Percentiles rank a stretch among this genome's conserved stretches.
Conservation (phyloP, 108 stramenopile species). For the Skeletonema tropicum region DNA sequence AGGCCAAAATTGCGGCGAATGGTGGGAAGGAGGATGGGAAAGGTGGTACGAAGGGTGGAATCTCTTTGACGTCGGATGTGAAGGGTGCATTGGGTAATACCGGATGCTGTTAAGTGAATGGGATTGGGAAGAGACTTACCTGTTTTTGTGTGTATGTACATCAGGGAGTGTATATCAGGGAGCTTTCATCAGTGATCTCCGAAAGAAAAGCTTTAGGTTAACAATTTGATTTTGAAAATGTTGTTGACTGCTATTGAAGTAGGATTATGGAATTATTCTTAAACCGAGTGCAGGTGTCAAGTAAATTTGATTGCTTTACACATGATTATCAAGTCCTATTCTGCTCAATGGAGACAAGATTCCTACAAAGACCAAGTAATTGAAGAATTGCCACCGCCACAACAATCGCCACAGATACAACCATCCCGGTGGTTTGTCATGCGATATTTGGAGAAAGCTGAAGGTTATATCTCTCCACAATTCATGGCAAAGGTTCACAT, state of each 20-base stretch:
- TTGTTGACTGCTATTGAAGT: neutral
- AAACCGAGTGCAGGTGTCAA: neutral
- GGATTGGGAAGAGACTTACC: conserved; percentile 16
- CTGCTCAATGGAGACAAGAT: conserved; percentile 35
- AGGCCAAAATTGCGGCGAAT: conserved; percentile 50
- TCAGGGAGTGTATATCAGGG: no score
- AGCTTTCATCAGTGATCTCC: neutral
- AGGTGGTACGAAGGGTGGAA: conserved; percentile 43
- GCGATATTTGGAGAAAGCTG: conserved; percentile 58
- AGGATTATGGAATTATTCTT: neutral
- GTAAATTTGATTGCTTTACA: neutral
- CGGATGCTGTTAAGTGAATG: conserved; percentile 12
- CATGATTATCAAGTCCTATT: neutral
- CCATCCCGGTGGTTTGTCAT: conserved; percentile 47
- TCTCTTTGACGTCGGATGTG: conserved; percentile 65
- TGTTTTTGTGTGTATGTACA: neutral
- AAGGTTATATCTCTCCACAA: conserved; percentile 75
- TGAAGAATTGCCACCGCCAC: conserved; percentile 73
- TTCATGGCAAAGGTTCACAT: conserved; percentile 74
- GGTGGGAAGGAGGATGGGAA: conserved; percentile 50
- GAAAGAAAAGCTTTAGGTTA: neutral
- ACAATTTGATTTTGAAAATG: neutral
- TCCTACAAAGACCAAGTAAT: conserved; percentile 53
- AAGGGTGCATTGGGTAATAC: conserved; percentile 18
- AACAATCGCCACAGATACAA: conserved; percentile 61